A percentile compares a stretch with the other conserved stretches of the same genome.
phyloP scores from a whole-genome alignment of 371 early-diverging fungal genomes.

The Choanephora cucurbitarum region DNA sequence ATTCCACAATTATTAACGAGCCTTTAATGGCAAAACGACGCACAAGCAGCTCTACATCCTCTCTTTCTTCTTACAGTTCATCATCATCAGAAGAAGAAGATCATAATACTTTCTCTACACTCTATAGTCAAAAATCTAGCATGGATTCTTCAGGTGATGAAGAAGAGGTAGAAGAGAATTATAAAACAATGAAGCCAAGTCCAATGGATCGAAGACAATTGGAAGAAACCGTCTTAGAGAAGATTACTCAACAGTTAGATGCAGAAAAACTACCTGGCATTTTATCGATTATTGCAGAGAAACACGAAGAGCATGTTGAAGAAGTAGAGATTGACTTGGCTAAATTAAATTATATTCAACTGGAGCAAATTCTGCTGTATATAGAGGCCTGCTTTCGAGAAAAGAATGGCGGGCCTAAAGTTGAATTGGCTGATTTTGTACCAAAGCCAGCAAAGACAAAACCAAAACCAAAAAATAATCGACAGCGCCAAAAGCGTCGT shows the following conservation, averaged over 20 bases:
- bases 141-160: slow-evolving; percentile 7
- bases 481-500: slow-evolving; percentile 2
- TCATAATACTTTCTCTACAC: not conserved
- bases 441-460: slow-evolving; percentile 1
- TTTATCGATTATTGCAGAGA: slow-evolving; percentile 21
- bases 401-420: slow-evolving; percentile 26
- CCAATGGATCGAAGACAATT: slow-evolving; percentile 20
- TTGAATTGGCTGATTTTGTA: slow-evolving; percentile 10
- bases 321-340: slow-evolving; percentile 37
- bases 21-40: slow-evolving; percentile 3
- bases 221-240: slow-evolving; percentile 30
- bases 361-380: slow-evolving; percentile 26
- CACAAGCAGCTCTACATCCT: slow-evolving; percentile 4
- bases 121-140: slow-evolving; percentile 1
- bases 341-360: slow-evolving; percentile 20
- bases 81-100: slow-evolving; percentile 7
- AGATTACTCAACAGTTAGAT: slow-evolving; percentile 29
- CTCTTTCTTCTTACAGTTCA: slow-evolving; percentile 1
- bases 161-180: not conserved
- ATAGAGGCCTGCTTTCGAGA: slow-evolving; percentile 28
- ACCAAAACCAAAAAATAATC: not conserved
- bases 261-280: slow-evolving; percentile 30
- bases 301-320: slow-evolving; percentile 18
- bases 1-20: not conserved
- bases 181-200: not conserved